phyloP scores from a whole-genome alignment of 345 rosid species.

The Heritiera fomes region DNA sequence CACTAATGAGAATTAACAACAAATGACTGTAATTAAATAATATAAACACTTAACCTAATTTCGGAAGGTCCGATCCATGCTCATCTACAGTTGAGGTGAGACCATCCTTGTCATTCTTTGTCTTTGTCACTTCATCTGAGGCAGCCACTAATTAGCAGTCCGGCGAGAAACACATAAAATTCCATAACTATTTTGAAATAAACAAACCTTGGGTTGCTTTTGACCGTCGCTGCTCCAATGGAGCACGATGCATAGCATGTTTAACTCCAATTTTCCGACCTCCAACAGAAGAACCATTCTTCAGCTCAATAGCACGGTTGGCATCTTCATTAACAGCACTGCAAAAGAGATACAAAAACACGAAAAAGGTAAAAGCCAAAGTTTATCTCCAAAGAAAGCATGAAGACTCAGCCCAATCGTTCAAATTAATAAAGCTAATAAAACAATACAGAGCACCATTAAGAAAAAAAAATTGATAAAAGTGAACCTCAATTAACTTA shows the following conservation, averaged over 20 bases:
- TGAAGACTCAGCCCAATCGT: background rate
- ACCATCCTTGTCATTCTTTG: conserved; percentile 32
- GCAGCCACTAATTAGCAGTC: conserved; percentile 14
- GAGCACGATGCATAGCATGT: conserved; percentile 77
- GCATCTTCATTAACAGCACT: conserved; percentile 93
- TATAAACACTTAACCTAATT: conserved; percentile 29
- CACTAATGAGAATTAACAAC: conserved; percentile 19
- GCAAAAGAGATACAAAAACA: background rate
- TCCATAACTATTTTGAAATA: conserved; percentile 19
- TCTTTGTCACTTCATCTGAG: conserved; percentile 39
- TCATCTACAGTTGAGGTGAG: conserved; percentile 35
- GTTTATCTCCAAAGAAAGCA: background rate
- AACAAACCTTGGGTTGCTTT: conserved; percentile 57
- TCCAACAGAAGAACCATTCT: conserved; percentile 64
- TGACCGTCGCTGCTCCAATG: conserved; percentile 69
- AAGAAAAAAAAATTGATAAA: background rate
- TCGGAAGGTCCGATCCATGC: conserved; percentile 29
- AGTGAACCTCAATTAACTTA: conserved; percentile 40
- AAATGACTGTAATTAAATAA: conserved; percentile 8
- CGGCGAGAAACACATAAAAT: background rate
- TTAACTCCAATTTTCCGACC: conserved; percentile 82
- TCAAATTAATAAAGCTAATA: conserved; percentile 8
- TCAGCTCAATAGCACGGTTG: conserved; percentile 72
- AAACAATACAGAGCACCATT: background rate
- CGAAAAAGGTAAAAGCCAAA: background rate